Conservation (phyloP, 163 green algal species). For the Chlorella variabilis region DNA sequence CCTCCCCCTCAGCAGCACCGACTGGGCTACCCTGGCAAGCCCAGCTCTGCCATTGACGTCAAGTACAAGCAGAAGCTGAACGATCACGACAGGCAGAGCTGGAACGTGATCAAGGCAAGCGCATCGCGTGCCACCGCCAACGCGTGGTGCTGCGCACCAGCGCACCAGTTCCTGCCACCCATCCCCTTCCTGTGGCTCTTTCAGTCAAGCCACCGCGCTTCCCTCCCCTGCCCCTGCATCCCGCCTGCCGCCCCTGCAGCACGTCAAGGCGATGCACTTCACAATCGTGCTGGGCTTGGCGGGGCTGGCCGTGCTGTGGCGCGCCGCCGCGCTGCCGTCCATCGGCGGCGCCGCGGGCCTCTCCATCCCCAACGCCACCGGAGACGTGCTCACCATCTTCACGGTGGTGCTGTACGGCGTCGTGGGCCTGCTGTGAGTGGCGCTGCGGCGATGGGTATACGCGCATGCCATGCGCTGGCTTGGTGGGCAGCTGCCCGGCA, state of each 20-base stretch:
- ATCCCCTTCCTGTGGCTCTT: no score
- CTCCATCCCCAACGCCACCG: background rate
- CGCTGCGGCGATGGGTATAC: no score
- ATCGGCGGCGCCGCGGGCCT: constrained; percentile 17
- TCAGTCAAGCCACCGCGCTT: background rate
- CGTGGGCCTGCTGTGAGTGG: constrained; percentile 8
- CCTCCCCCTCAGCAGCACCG: background rate
- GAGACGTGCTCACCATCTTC: constrained; percentile 27
- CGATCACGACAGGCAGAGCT: constrained; percentile 23
- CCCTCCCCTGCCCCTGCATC: background rate
- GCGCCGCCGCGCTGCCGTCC: background rate
- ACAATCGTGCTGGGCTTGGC: constrained; percentile 8
- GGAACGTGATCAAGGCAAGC: background rate
- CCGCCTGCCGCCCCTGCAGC: no score
- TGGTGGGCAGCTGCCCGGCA: no score
- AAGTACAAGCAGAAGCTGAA: constrained; percentile 33
- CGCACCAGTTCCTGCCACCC: background rate
- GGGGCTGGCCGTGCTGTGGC: constrained; percentile 31
- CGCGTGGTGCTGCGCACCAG: no score
- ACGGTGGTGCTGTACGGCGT: constrained; percentile 10
- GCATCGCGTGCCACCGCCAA: no score
- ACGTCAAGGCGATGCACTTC: constrained; percentile 24
- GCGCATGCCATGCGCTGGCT: no score
- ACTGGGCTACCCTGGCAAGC: constrained; percentile 28
- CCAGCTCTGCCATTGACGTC: background rate